Evolutionary conservation across 352 stramenopile genomes (phyloP), one percentile per base, ranked within the genome.

Genomic region (Pythium apleroticum): DNA sequence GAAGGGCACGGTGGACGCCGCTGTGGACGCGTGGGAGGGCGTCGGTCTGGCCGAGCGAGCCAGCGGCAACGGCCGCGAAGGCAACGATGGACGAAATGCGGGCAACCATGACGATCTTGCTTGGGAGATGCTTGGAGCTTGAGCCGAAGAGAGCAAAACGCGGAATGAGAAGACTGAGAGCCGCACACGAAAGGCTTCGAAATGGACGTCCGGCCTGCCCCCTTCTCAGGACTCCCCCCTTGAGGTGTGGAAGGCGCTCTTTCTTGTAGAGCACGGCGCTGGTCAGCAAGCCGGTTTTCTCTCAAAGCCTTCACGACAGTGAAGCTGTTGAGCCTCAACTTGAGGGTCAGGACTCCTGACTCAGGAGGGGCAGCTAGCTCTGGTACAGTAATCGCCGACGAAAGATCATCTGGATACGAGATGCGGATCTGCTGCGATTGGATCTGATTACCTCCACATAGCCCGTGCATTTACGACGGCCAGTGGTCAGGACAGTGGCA

Each of bases 11-110:
- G 50, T 57, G 50, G 25, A 57, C 50, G 28, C 19, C 28, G 24
- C 25, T 30, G 50, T 57, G 25, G 50, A 57, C 28, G 50, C 50
- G 50, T 25, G 50, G 50, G 27, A 57, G 50, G 10, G 50, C 50
- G 20, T 57, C 52, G 27, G 52, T 45, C 15, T 43, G 27, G 19
- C 52, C 52, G 52, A 57, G 27, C 27, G 27, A 39, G n/a, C 25
- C 14, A 17, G 52, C 52, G 30, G 52, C 52, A 27, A 57, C 15
- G n/a, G 52, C 52, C 3, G 30, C 52, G 30, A 57, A 57, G 28
- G 52, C 52, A 30, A 57, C n/a, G 52, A 57, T 57, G 24, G 24
- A 37, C 5, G 48, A 10, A 20, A 54, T 35, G 48, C 27, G 48
- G 24, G 48, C 48, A n/a, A 54, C 48, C 24, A 54, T 31, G 48